A percentile compares a stretch with the other conserved stretches of the same genome.
These are phyloP conservation scores for Nigrospora sphaerica DNA, from an alignment of 2,329 filamentous ascomycete species.

Conservation along the genomic window DNA sequence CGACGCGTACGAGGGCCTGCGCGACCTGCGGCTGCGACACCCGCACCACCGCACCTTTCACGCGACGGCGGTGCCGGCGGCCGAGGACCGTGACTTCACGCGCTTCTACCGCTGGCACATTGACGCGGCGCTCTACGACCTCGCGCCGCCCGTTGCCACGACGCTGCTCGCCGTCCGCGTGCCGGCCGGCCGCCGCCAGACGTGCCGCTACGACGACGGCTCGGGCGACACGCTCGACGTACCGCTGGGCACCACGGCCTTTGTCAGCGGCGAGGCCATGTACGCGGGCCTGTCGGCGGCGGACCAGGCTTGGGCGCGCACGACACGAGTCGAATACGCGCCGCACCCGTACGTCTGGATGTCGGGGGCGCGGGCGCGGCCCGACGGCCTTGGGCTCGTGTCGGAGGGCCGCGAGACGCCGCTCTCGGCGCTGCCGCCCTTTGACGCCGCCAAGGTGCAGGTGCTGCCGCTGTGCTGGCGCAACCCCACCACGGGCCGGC, in stretches of 20 bases:
- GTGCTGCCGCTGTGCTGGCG: constrained; percentile 71
- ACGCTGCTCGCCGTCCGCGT: constrained; percentile 68
- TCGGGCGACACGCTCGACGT: constrained; percentile 59
- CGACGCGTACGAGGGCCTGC: constrained; percentile 61
- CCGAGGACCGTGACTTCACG: constrained; percentile 41
- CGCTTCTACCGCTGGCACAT: constrained; percentile 76
- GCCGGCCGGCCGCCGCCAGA: constrained; percentile 58
- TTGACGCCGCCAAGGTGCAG: constrained; percentile 62
- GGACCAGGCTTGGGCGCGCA: constrained; percentile 61
- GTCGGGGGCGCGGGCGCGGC: constrained; percentile 57
- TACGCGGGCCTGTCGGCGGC: constrained; percentile 58
- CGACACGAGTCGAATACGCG: constrained; percentile 65
- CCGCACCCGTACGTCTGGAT: constrained; percentile 82
- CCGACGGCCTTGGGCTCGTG: constrained; percentile 65
- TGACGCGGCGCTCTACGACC: constrained; percentile 67
- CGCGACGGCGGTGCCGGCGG: constrained; percentile 49
- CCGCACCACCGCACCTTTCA: constrained; percentile 77
- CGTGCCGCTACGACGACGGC: constrained; percentile 66
- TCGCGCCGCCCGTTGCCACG: constrained; percentile 68
- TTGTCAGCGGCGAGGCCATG: constrained; percentile 65
- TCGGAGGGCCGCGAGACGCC: constrained; percentile 59
- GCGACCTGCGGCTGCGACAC: constrained; percentile 61
- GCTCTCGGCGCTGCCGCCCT: constrained; percentile 50
- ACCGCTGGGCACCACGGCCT: constrained; percentile 69
- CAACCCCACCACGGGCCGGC: constrained; percentile 62